Evolutionary conservation across 495 filamentous ascomycete species (phyloP).

Genomic region (Thermothielavioides terrestris): DNA sequence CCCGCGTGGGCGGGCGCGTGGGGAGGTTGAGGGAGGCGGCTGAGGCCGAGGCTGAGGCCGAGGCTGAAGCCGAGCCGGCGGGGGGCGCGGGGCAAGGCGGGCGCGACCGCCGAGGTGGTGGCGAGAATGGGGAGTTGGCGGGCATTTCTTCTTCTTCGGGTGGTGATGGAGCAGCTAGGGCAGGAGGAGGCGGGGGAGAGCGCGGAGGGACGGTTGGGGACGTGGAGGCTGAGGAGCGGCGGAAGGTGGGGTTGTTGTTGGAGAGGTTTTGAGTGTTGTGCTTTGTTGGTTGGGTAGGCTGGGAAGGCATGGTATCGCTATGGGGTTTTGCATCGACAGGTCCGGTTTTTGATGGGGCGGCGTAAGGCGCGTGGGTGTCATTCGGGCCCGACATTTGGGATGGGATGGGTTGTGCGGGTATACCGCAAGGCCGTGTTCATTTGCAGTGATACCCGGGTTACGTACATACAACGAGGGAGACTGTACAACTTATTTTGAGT

Average conservation of each 20-base stretch:
- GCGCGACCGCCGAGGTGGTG: background rate
- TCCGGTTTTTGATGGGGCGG: background rate
- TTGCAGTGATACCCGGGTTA: background rate
- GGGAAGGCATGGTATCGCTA: background rate
- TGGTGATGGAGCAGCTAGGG: constrained; percentile 17
- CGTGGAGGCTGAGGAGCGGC: constrained; percentile 31
- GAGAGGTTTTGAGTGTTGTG: constrained; percentile 21
- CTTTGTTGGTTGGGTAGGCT: background rate
- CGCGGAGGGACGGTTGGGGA: constrained; percentile 8
- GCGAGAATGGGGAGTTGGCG: constrained; percentile 7
- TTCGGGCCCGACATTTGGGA: too few relatives aligned
- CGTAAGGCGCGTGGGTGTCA: background rate
- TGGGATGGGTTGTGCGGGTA: too few relatives aligned
- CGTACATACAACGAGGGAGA: too few relatives aligned
- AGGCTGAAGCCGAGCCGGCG: too few relatives aligned
- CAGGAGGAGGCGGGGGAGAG: constrained; percentile 8
- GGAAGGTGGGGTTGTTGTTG: constrained; percentile 34
- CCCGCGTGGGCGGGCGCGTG: constrained; percentile 58
- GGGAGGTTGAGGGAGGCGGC: constrained; percentile 24
- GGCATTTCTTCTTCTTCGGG: constrained; percentile 6
- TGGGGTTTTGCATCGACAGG: too few relatives aligned
- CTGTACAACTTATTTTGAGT: too few relatives aligned
- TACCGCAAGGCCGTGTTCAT: too few relatives aligned
- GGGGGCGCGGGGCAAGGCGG: background rate
- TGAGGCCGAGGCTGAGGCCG: too few relatives aligned